A percentile compares a stretch with the other conserved stretches of the same genome.
Conservation (phyloP, 345 rosid genomes). For the Eucalyptus virginea region DNA sequence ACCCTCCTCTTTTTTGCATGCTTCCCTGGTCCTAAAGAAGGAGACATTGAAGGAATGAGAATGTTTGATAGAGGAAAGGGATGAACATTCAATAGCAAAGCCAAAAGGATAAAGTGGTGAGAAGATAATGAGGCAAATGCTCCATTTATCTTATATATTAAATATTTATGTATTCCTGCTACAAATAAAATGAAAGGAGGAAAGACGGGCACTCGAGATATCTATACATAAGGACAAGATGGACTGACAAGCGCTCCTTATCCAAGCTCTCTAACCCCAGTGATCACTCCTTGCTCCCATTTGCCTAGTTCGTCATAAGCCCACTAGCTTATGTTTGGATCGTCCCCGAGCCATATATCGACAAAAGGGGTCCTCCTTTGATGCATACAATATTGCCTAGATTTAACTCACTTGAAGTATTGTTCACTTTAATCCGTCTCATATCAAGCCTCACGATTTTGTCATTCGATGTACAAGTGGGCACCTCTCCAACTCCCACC, state of each 20-base stretch:
- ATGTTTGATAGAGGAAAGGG: too few relatives aligned
- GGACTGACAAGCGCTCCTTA: accelerated
- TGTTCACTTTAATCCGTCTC: accelerated
- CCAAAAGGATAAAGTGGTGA: not conserved
- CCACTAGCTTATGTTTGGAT: accelerated
- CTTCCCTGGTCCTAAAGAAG: accelerated
- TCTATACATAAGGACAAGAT: too few relatives aligned
- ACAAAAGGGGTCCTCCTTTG: too few relatives aligned
- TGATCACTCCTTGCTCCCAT: accelerated
- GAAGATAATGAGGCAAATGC: not conserved
- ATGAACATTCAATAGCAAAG: not conserved
- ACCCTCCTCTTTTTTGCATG: too few relatives aligned
- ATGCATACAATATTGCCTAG: too few relatives aligned
- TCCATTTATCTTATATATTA: not conserved
- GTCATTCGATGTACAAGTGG: too few relatives aligned
- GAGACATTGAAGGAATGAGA: too few relatives aligned
- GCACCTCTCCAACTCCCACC: too few relatives aligned
- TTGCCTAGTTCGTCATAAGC: accelerated
- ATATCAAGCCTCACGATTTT: too few relatives aligned
- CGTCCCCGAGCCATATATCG: accelerated
- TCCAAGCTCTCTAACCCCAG: accelerated
- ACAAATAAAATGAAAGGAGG: accelerated
- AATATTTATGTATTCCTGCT: too few relatives aligned
- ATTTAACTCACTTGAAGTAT: too few relatives aligned
- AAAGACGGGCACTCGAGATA: accelerated